Percentiles rank a stretch among this genome's conserved stretches.
These are phyloP conservation scores for Colletotrichum trifolii DNA, from an alignment of 2,329 filamentous ascomycete species.

Conservation along the genomic window DNA sequence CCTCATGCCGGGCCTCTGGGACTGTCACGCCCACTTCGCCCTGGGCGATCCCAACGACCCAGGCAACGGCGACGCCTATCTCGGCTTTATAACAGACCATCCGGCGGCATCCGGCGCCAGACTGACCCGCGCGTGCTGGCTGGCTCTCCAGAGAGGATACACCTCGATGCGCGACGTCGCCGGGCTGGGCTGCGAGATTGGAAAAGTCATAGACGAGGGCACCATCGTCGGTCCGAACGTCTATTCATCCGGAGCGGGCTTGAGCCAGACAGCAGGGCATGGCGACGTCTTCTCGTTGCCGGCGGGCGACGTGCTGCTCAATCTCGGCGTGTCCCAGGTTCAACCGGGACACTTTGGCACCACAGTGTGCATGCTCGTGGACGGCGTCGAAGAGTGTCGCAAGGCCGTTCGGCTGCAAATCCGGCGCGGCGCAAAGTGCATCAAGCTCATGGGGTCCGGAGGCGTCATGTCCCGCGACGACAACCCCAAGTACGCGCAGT, in stretches of 20 bases:
- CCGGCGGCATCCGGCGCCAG: constrained; percentile 52
- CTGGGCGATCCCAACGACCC: constrained; percentile 45
- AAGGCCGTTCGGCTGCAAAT: constrained; percentile 55
- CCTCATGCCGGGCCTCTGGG: constrained; percentile 64
- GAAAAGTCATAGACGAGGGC: constrained; percentile 43
- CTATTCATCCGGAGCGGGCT: constrained; percentile 56
- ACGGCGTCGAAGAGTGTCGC: constrained; percentile 59
- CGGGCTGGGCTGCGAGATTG: constrained; percentile 33
- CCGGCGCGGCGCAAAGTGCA: constrained; percentile 58
- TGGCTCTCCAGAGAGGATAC: constrained; percentile 58
- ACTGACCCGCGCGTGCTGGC: constrained; percentile 51
- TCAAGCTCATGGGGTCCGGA: constrained; percentile 58
- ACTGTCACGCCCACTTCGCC: constrained; percentile 61
- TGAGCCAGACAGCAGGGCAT: constrained; percentile 61
- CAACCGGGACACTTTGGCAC: constrained; percentile 45
- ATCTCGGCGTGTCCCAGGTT: constrained; percentile 46
- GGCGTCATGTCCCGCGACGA: constrained; percentile 55
- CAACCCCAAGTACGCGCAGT: constrained; percentile 54
- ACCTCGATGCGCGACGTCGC: constrained; percentile 62
- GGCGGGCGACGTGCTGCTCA: constrained; percentile 48
- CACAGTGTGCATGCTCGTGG: constrained; percentile 49
- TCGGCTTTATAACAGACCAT: constrained; percentile 40
- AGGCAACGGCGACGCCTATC: constrained; percentile 29
- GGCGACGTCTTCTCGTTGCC: constrained; percentile 55
- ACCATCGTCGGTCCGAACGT: constrained; percentile 60